Percentiles rank a stretch among this genome's conserved stretches.
phyloP scores from a whole-genome alignment of 2,329 filamentous ascomycete genomes.

The Trichoderma pleuroti region DNA sequence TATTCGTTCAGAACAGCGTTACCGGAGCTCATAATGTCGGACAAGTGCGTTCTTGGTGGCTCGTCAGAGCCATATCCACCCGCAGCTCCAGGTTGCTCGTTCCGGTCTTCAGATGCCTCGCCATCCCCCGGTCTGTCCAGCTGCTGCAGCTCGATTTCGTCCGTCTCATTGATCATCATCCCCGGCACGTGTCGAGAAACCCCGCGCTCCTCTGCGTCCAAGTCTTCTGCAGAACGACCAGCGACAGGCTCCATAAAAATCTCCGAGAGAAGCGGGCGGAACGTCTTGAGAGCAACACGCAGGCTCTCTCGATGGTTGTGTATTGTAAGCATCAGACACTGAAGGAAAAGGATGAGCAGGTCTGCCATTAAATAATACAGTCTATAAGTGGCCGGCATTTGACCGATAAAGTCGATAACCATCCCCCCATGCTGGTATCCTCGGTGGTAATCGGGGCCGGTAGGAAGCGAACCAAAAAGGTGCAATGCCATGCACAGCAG shows the following conservation, averaged over 20 bases:
- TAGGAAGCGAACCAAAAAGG: slow-evolving; percentile 51
- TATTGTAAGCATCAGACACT: slow-evolving; percentile 62
- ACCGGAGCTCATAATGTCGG: slow-evolving; percentile 52
- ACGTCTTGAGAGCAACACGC: slow-evolving; percentile 45
- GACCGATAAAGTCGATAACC: slow-evolving; percentile 65
- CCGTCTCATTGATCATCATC: slow-evolving; percentile 34
- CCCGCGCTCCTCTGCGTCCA: slow-evolving; percentile 56
- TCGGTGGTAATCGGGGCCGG: slow-evolving; percentile 57
- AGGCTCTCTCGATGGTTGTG: slow-evolving; percentile 59
- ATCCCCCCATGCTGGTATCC: slow-evolving; percentile 66
- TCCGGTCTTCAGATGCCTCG: slow-evolving; percentile 25
- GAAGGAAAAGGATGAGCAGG: slow-evolving; percentile 51
- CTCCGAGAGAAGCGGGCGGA: slow-evolving; percentile 33
- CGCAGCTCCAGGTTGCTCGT: slow-evolving; percentile 25
- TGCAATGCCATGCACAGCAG: slow-evolving; percentile 59
- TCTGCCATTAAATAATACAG: slow-evolving; percentile 56
- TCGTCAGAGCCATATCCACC: slow-evolving; percentile 30
- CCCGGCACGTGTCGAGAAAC: slow-evolving; percentile 40
- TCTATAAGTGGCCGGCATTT: slow-evolving; percentile 57
- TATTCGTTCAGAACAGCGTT: slow-evolving; percentile 54
- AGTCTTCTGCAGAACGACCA: slow-evolving; percentile 42
- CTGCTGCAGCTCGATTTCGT: slow-evolving; percentile 47
- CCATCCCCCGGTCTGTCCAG: slow-evolving; percentile 25
- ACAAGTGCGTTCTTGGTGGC: slow-evolving; percentile 37
- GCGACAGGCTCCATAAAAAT: slow-evolving; percentile 27